Evolutionary conservation across 2,329 filamentous ascomycete genomes (phyloP), one percentile per base, ranked within the genome.

Genomic region (Neofusicoccum cordaticola): DNA sequence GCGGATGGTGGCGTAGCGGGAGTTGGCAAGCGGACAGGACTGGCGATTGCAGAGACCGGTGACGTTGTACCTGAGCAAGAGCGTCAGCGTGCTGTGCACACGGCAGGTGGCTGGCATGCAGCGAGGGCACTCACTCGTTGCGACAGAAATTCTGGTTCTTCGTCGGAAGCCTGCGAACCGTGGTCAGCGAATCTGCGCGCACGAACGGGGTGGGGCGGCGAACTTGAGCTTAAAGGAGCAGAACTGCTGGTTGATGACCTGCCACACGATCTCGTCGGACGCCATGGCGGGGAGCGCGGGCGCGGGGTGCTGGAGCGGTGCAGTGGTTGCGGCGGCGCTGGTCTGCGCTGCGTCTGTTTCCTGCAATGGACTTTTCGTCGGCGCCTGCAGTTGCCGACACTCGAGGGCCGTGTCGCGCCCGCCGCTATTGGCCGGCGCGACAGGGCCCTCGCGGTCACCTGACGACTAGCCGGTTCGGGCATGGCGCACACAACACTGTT

Each of bases 181-280:
- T 19, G 37, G 61, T 52, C 31, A 58, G 48, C 45, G 31, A 53
- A 42, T 12, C 27, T 13, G 45, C 35, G 52, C 62, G 75, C 75
- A n/a, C 69, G 72, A 41, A n/a, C 12, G 31, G 50, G 6, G 4
- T 12, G 12, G 9, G 73, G 19, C 8, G 12, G 19, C 63, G 4
- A 15, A 76, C 88, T 96, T 97, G 70, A 98, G 84, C 77, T 97
- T 97, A 84, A 93, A 98, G 60, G 90, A 89, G 82, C 95, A 98
- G 77, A 95, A 96, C 75, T 94, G 91, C 80, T 95, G 91, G 80
- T 96, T 96, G 71, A 97, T 97, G 65, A 97, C 91, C 77, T 93
- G 89, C 95, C 95, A 99, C 68, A 98, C 90, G 69, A 98, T 96
- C 80, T 98, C 94, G 83, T 98, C 94, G 68, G 92, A 96, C 9